Evolutionary conservation across 352 stramenopile species (phyloP), one percentile per base, ranked within the genome.

Genomic region (Globisporangium nunn): DNA sequence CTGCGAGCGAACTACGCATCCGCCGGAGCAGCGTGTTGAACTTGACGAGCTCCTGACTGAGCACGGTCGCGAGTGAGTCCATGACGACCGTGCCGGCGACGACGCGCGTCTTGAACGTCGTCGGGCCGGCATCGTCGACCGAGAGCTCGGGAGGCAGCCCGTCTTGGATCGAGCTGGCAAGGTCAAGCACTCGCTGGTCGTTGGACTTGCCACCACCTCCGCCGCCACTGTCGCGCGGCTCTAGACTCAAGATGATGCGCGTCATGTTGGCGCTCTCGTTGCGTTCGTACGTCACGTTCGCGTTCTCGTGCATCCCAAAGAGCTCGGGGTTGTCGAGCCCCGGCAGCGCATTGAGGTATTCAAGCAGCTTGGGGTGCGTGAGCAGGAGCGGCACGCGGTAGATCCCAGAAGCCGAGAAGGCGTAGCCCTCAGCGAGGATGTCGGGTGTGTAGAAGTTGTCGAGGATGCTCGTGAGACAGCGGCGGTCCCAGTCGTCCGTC

Each of bases 261-360:
- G 96, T 85, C 71, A 98, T 95, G 31, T 76, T 83, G 31, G 78
- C 64, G 37, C 82, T 96, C 64, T 98, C 92, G 55, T 94, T 93
- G 53, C 83, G 82, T 50, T 98, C 93, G 67, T 95, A 98, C 8
- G 91, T 97, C 28, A 93, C 83, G 66, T 98, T 97, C 31, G 94
- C 94, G 61, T 98, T 98, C 66, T 97, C 88, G 68, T 98, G 93
- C 93, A 98, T 98, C 10, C 94, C 94, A 66, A 98, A 98, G 31
- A 98, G 85, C 70, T 97, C 91, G 0, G 94, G 93, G 52, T 92
- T 88, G 57, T 98, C 93, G 6, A 95, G 78, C 4, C 65, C 65
- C 8, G 94, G 94, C 1, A 98, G 70, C 17, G 67, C 49, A 29
- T 78, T 61, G 23, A 98, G 74, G 63, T 98, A 98, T 31, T 70